These are phyloP conservation scores for Microdochium bolleyi DNA, from an alignment of 2,329 filamentous ascomycete genomes.

Conservation along the genomic window DNA sequence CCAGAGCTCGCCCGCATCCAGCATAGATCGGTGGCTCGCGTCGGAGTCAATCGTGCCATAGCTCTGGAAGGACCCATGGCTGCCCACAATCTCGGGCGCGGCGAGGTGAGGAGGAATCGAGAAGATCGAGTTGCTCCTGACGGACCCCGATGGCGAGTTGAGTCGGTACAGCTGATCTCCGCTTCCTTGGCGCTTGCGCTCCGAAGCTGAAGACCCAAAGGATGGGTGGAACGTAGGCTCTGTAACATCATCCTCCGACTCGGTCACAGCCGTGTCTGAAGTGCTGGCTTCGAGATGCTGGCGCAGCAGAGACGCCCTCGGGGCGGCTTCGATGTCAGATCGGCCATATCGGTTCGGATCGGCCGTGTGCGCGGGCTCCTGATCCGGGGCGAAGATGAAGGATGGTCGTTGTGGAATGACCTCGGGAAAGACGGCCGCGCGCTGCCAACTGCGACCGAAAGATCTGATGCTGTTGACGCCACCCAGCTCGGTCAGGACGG, in stretches of 20 bases:
- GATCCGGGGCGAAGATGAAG: conserved; percentile 58
- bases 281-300: conserved; percentile 40
- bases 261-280: conserved; percentile 14
- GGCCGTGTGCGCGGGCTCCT: conserved; percentile 30
- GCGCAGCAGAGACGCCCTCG: conserved; percentile 37
- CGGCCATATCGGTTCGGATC: conserved; percentile 31
- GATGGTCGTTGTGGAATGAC: conserved; percentile 73
- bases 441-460: conserved; percentile 87
- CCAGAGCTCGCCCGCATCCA: conserved; percentile 42
- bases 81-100: conserved; percentile 63
- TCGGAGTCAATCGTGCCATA: conserved; percentile 46
- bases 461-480: conserved; percentile 92
- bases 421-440: conserved; percentile 81
- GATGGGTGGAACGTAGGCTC: conserved; percentile 19
- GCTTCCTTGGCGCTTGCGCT: conserved; percentile 29
- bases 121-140: conserved; percentile 42
- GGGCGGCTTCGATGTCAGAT: conserved; percentile 27
- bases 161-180: conserved; percentile 30
- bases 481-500: conserved; percentile 62
- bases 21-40: conserved; percentile 36
- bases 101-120: conserved; percentile 52
- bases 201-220: conserved; percentile 9
- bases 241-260: conserved; percentile 14
- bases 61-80: conserved; percentile 51
- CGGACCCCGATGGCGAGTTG: conserved; percentile 18